Conservation (phyloP, 2,329 filamentous ascomycete genomes). For the Epichloe brachyelytri region DNA sequence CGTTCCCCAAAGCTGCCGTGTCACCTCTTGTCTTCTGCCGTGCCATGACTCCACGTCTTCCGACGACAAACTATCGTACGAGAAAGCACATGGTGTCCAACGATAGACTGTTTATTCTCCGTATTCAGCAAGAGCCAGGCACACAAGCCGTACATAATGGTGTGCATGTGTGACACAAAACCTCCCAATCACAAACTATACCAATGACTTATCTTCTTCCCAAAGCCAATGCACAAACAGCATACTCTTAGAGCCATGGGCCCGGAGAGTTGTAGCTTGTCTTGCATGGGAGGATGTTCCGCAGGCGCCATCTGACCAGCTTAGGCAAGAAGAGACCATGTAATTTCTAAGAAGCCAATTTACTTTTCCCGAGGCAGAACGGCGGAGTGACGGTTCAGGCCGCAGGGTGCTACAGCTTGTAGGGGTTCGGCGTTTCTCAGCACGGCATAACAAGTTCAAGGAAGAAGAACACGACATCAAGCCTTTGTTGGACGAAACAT, state of each 20-base stretch:
- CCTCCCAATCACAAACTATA: neutral
- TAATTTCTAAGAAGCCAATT: neutral
- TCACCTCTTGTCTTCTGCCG: neutral
- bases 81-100: neutral
- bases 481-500: neutral
- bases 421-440: neutral
- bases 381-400: neutral
- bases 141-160: neutral
- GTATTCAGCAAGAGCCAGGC: neutral
- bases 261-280: neutral
- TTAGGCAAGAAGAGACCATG: neutral
- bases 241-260: neutral
- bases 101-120: neutral
- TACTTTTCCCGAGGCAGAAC: neutral
- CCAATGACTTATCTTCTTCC: neutral
- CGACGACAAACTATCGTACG: neutral
- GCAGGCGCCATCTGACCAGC: neutral
- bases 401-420: neutral
- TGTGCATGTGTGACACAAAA: neutral
- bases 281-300: neutral
- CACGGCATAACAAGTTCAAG: neutral
- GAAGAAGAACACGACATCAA: too few relatives aligned
- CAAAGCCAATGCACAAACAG: neutral
- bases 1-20: neutral
- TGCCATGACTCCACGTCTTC: neutral